Evolutionary conservation across 257 asterid genomes (phyloP), one percentile per base, ranked within the genome.

Genomic region (Primulina eburnea): DNA sequence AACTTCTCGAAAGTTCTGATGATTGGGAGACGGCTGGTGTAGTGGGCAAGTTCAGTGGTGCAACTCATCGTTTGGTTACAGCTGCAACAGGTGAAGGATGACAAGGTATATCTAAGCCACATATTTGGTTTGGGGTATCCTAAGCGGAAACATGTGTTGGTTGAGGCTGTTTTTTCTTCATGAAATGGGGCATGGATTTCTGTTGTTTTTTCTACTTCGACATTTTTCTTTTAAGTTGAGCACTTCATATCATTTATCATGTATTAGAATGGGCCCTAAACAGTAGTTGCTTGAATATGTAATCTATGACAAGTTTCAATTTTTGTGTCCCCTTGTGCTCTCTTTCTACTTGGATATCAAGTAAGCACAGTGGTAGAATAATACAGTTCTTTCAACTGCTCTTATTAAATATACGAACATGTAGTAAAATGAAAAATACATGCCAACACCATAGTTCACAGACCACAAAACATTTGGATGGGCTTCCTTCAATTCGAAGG

Each of bases 51-150:
- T 81, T 84, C 16, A 77, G 72, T 10, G 92, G 90, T 0, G 79
- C 78, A 0, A 77, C 71, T 34, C 97, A 94, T 71, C 95, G 99
- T 28, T 5, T 91, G 40, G 82, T 79, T 26, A 85, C 97, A 0
- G 88, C 96, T 0, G 90, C 97, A 6, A 82, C 88, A 0, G 92
- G 92, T 86, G 72, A 91, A 94, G 83, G 97, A 91, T 29, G 97
- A 82, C 9, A 91, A 84, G 80, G 90, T 83, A 38, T 94, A 94
- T 60, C 40, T 94, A 40, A 91, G 81, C 74, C 99, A 91, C 69
- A 8, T 94, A n/a, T 17, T 91, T 74, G 97, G 97, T 26, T 72
- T 94, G 76, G 99, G 99, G 30, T 94, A 87, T 62, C 97, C 99
- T 12, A 86, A 72, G 78, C 88, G 71, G 79, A 91, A 88, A 72